Base-by-base conservation (phyloP, 768 basidiomycete genomes). In the Infundibulicybe gibba region DNA sequence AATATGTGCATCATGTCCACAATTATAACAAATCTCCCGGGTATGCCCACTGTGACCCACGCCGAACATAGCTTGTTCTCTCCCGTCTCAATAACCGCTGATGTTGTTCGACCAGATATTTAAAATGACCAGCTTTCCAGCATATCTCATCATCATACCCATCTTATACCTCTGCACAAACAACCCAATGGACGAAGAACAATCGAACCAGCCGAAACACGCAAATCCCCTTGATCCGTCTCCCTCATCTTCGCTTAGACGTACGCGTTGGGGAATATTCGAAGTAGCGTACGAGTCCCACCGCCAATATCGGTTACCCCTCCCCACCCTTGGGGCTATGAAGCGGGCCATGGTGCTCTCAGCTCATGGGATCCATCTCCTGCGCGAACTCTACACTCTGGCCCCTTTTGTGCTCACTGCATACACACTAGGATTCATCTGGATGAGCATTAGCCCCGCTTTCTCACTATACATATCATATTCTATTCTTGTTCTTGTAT, bases 251-350 rank as follows among this genome's bases (percentile, higher is more conserved):
- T 8, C 8, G 8, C 25, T 25, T 8, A 25, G 49, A 16, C 60
- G 54, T 19, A 45, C 59, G n/a, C 52, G 56, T 13, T 61, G 63
- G 64, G 69, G 66, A 2, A 67, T 69, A 19, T 72, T 71, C 48
- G 53, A 58, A 15, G 48, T 70, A 38, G 67, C 63, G 8, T 68
- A 65, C 43, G 65, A 62, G 9, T 39, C 40, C 1, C 49, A 34
- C 21, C 43, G 40, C 40, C 42, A 41, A 21, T 46, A 17, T 32
- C 30, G 16, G 6, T 46, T 41, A 12, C 45, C 32, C 34, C 21
- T 32, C 49, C 50, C 39, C 53, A 33, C 42, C 35, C 32, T 30
- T 32, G 37, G 35, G 30, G 34, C 51, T 16, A 30, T 35, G 31
- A 19, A 13, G 25, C 32, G 38, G 21, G n/a, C 2, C n/a, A 38